Conservation (phyloP, 495 filamentous ascomycete genomes). For the Penicillium macrosclerotiorum region DNA sequence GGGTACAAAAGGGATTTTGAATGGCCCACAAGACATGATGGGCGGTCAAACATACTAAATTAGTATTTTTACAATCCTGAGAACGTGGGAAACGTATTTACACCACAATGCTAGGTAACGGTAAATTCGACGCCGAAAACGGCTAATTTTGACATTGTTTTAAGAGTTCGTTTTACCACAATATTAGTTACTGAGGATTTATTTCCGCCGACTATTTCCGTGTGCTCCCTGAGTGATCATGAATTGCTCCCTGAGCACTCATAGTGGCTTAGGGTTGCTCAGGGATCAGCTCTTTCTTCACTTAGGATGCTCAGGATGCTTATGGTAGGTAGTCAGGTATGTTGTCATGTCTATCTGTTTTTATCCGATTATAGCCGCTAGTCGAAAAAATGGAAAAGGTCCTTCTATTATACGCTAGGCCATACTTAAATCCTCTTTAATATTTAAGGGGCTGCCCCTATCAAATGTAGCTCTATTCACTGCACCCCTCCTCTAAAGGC, state of each 20-base stretch:
- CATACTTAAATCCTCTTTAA: too few species aligned
- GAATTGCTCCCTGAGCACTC: slow-evolving; percentile 2
- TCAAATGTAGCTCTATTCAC: too few species aligned
- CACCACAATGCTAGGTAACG: too few species aligned
- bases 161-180: slow-evolving; percentile 3
- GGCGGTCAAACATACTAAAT: too few species aligned
- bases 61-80: too few species aligned
- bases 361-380: slow-evolving; percentile 2
- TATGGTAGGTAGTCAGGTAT: slow-evolving; percentile 1
- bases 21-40: too few species aligned
- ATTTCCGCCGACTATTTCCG: background rate
- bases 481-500: too few species aligned
- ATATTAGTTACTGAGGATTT: slow-evolving; percentile 1
- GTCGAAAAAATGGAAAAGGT: slow-evolving; percentile 1
- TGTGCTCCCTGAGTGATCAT: slow-evolving; percentile 2
- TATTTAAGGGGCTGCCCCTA: too few species aligned
- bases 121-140: too few species aligned
- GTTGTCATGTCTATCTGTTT: background rate
- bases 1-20: too few species aligned
- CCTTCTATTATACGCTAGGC: too few species aligned
- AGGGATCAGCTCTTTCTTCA: slow-evolving; percentile 4
- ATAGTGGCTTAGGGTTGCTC: background rate
- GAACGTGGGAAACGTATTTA: too few species aligned
- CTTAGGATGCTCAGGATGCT: background rate
- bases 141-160: background rate